Percentiles rank a stretch among this genome's conserved stretches.
Conservation (phyloP, 768 basidiomycete species). For the Trametes elegans region DNA sequence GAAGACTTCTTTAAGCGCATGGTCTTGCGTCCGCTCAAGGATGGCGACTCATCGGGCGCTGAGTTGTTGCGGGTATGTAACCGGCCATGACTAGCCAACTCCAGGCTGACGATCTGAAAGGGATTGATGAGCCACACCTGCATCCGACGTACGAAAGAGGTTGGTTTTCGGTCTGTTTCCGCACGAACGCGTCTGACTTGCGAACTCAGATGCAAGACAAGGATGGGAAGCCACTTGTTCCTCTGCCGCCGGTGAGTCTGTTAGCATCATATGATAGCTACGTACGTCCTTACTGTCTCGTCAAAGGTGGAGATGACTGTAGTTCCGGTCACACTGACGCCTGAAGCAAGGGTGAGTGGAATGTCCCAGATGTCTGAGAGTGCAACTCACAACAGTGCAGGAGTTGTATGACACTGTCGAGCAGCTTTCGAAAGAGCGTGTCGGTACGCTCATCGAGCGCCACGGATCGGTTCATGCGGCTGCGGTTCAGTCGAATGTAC, state of each 20-base stretch:
- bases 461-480: slow-evolving; percentile 40
- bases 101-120: slow-evolving; percentile 34
- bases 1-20: slow-evolving; percentile 80
- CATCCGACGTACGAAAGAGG: slow-evolving; percentile 83
- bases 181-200: neutral
- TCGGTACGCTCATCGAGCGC: slow-evolving; percentile 51
- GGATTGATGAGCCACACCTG: slow-evolving; percentile 76
- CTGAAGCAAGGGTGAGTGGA: slow-evolving; percentile 59
- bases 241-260: slow-evolving; percentile 63
- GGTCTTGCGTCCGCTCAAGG: slow-evolving; percentile 73
- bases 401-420: slow-evolving; percentile 71
- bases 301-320: slow-evolving; percentile 73
- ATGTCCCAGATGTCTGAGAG: slow-evolving; percentile 3
- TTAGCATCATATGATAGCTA: neutral
- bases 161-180: slow-evolving; percentile 15
- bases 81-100: too few species aligned
- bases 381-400: slow-evolving; percentile 33
- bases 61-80: slow-evolving; percentile 63
- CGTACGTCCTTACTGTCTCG: neutral
- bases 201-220: slow-evolving; percentile 74
- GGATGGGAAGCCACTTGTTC: slow-evolving; percentile 67
- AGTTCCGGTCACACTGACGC: slow-evolving; percentile 63
- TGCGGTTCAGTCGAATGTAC: slow-evolving; percentile 60
- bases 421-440: slow-evolving; percentile 54
- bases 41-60: slow-evolving; percentile 63